These are phyloP conservation scores for Cyclocybe cylindracea DNA, from an alignment of 768 basidiomycete genomes.

Conservation along the genomic window DNA sequence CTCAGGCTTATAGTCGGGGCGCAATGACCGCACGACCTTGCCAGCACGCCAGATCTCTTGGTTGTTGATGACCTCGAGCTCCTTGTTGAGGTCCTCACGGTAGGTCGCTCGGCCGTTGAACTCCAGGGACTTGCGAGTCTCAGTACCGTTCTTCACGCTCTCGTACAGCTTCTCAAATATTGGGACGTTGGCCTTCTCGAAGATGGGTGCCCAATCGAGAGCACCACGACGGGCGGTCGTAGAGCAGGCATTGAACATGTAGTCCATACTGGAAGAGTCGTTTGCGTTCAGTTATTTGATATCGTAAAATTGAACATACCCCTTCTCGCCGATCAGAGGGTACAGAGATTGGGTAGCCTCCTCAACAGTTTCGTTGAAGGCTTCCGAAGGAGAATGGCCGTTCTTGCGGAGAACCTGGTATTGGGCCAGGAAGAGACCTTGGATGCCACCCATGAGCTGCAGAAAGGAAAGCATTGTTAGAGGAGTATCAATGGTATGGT, in stretches of 20 bases:
- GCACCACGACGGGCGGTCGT: conserved; percentile 99
- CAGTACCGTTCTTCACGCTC: conserved; percentile 92
- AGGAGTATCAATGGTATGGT: neutral
- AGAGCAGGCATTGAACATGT: conserved; percentile 99
- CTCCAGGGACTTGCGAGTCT: conserved; percentile 95
- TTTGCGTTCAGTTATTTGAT: neutral
- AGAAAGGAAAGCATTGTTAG: conserved; percentile 10
- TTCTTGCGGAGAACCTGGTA: conserved; percentile 97
- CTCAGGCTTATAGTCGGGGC: conserved; percentile 81
- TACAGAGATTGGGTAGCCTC: conserved; percentile 99
- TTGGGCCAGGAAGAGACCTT: conserved; percentile 99
- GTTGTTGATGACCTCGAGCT: conserved; percentile 92
- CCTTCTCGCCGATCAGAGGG: conserved; percentile 94
- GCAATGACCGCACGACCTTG: conserved; percentile 88
- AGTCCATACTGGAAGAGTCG: conserved; percentile 75
- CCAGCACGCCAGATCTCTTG: conserved; percentile 99
- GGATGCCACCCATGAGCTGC: conserved; percentile 96
- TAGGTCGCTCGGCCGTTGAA: conserved; percentile 94
- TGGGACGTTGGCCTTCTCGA: conserved; percentile 92
- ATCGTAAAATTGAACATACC: conserved; percentile 45
- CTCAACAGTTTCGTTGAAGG: conserved; percentile 99
- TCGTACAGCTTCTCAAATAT: conserved; percentile 95
- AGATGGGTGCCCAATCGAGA: conserved; percentile 98
- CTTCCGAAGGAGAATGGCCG: conserved; percentile 96
- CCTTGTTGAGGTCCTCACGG: conserved; percentile 88